phyloP scores from a whole-genome alignment of 2,329 filamentous ascomycete species.

The Arthroderma sp. region DNA sequence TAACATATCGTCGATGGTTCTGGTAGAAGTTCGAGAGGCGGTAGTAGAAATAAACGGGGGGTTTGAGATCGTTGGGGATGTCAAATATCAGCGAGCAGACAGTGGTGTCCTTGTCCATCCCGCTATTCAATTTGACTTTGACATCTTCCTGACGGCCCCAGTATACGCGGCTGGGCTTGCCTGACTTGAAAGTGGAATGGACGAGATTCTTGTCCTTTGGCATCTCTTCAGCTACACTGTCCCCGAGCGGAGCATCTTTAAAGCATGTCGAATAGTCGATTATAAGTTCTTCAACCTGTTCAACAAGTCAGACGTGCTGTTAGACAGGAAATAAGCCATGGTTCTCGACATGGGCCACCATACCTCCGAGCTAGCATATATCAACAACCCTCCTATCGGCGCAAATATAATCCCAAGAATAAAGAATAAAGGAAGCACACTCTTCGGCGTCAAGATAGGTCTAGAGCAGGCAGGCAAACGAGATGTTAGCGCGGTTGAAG shows the following conservation, averaged over 20 bases:
- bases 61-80: conserved; percentile 63
- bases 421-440: conserved; percentile 83
- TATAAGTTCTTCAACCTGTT: conserved; percentile 72
- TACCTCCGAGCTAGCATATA: conserved; percentile 76
- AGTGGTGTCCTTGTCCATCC: conserved; percentile 25
- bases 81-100: conserved; percentile 64
- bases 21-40: conserved; percentile 97
- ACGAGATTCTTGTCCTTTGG: conserved; percentile 44
- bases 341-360: conserved; percentile 10
- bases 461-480: conserved; percentile 30
- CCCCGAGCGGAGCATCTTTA: conserved; percentile 37
- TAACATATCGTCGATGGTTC: conserved; percentile 92
- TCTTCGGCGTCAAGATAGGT: conserved; percentile 90
- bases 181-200: conserved; percentile 55
- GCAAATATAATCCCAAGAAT: conserved; percentile 83
- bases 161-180: conserved; percentile 20
- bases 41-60: conserved; percentile 88
- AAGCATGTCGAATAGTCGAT: conserved; percentile 82
- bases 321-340: background rate
- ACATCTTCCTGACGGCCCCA: conserved; percentile 17
- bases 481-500: background rate
- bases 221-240: conserved; percentile 37
- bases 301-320: background rate
- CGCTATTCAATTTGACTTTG: conserved; percentile 13
- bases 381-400: conserved; percentile 72